Percentiles rank a stretch among this genome's conserved stretches.
These are phyloP conservation scores for Ottelia alismoides DNA, from an alignment of 106 monocot species.

Conservation along the genomic window DNA sequence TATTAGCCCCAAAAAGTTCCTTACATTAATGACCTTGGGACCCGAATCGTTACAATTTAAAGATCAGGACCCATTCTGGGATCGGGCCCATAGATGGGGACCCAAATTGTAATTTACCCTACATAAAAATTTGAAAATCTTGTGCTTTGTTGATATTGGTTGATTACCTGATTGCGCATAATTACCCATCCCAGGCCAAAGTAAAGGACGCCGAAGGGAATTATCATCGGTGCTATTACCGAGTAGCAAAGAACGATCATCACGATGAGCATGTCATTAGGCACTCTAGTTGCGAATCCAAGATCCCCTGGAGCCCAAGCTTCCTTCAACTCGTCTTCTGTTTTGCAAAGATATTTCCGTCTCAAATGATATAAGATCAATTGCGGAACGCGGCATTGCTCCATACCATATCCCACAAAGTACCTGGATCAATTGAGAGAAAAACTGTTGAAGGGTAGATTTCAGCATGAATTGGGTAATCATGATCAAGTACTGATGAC, in stretches of 20 bases:
- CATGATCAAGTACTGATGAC: no score
- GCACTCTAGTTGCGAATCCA: constrained; percentile 56
- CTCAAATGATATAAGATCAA: constrained; percentile 63
- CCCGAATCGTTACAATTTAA: no score
- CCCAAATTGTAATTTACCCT: no score
- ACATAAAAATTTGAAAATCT: background rate
- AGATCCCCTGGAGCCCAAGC: constrained; percentile 84
- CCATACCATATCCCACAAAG: constrained; percentile 85
- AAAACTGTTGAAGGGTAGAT: no score
- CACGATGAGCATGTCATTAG: constrained; percentile 79
- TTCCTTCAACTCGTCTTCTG: constrained; percentile 65
- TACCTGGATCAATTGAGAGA: constrained; percentile 45
- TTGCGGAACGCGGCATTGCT: constrained; percentile 70
- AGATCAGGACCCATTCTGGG: no score
- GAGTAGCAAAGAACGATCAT: constrained; percentile 61
- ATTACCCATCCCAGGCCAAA: constrained; percentile 84
- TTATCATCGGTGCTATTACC: constrained; percentile 77
- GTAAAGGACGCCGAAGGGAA: constrained; percentile 71
- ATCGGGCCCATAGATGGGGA: no score
- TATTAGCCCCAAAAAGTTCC: no score
- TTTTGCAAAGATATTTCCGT: constrained; percentile 69
- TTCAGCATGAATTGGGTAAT: no score
- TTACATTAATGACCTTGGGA: no score
- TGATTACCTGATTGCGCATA: constrained; percentile 51
- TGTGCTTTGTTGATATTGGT: background rate